Evolutionary conservation across 768 basidiomycete genomes (phyloP).

Genomic region (Suillus placidus): DNA sequence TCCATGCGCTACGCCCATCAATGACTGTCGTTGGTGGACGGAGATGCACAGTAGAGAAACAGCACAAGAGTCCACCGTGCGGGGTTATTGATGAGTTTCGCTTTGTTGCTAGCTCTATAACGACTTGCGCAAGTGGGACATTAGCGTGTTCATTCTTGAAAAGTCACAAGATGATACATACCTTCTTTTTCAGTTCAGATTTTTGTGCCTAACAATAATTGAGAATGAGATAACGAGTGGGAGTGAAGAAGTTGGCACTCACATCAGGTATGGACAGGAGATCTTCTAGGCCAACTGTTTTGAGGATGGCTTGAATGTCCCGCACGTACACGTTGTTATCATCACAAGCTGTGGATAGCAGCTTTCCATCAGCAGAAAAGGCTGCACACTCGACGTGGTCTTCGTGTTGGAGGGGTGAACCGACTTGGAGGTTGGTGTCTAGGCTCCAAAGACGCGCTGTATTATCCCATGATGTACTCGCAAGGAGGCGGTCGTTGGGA

Average conservation of each 20-base stretch:
- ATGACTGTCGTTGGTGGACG: too few species aligned
- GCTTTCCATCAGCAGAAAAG: constrained; percentile 11
- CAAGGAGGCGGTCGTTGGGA: not conserved
- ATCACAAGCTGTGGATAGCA: not conserved
- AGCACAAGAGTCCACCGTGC: too few species aligned
- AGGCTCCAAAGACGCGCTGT: constrained; percentile 15
- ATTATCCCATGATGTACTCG: not conserved
- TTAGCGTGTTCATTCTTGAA: too few species aligned
- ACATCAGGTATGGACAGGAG: not conserved
- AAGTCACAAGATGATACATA: not conserved
- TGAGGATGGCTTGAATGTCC: not conserved
- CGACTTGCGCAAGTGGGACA: too few species aligned
- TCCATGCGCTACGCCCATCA: too few species aligned
- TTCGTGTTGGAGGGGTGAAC: not conserved
- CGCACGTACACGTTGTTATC: not conserved
- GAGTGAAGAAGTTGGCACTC: not conserved
- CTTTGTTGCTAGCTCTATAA: too few species aligned
- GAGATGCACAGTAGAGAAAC: too few species aligned
- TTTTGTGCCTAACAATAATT: not conserved
- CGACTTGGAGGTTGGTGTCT: not conserved
- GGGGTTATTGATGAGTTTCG: too few species aligned
- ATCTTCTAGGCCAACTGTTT: not conserved
- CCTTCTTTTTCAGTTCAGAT: not conserved
- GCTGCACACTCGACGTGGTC: not conserved
- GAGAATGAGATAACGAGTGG: too few species aligned